These are phyloP conservation scores for Pecoramyces ruminantium DNA, from an alignment of 192 early-diverging fungal species.

Conservation along the genomic window DNA sequence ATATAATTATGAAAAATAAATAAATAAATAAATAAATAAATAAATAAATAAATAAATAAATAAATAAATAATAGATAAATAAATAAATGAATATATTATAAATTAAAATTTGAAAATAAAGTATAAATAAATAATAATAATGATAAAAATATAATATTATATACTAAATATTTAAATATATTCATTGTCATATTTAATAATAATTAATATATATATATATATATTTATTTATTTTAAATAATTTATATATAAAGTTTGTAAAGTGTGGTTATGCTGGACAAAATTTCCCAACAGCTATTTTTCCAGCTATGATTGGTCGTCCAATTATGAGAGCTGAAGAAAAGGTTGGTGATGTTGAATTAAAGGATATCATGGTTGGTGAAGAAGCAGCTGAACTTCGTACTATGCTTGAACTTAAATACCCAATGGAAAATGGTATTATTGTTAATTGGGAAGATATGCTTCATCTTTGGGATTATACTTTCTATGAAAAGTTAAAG, in stretches of 20 bases:
- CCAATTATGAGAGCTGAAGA: slow-evolving; percentile 96
- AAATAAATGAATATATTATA: no score
- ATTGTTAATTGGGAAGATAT: slow-evolving; percentile 96
- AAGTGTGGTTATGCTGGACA: slow-evolving; percentile 90
- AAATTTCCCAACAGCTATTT: slow-evolving; percentile 89
- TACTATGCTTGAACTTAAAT: slow-evolving; percentile 79
- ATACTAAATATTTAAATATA: no score
- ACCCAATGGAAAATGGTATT: slow-evolving; percentile 98
- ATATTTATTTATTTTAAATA: not conserved
- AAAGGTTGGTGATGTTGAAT: slow-evolving; percentile 46
- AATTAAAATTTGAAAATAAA: no score
- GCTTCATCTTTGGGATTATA: slow-evolving; percentile 95
- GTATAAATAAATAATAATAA: no score
- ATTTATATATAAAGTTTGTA: slow-evolving; percentile 58
- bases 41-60: no score
- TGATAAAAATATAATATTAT: no score
- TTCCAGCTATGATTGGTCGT: slow-evolving; percentile 93
- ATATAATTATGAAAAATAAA: no score
- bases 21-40: no score
- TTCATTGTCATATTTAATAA: no score
- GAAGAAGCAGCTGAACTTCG: slow-evolving; percentile 86
- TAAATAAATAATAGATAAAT: no score
- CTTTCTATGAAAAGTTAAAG: slow-evolving; percentile 80
- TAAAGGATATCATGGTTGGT: slow-evolving; percentile 98
- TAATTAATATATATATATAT: no score